Percentiles rank a stretch among this genome's conserved stretches.
These are phyloP conservation scores for Ganoderma resinaceum DNA, from an alignment of 1,284 basidiomycete species.

Conservation along the genomic window DNA sequence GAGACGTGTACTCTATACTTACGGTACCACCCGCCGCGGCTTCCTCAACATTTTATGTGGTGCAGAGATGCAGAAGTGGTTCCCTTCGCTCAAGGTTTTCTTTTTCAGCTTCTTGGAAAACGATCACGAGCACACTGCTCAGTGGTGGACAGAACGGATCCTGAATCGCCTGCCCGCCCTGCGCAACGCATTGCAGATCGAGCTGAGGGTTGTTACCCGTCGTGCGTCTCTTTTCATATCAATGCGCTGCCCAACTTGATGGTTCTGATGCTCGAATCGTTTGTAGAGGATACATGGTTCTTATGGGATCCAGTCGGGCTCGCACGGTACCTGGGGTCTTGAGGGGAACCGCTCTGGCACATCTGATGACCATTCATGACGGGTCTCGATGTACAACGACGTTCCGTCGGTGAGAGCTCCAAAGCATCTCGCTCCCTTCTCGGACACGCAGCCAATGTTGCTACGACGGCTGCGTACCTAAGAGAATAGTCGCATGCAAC, in stretches of 20 bases:
- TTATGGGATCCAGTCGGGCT: neutral
- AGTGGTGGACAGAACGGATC: neutral
- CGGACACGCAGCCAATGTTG: too few species aligned
- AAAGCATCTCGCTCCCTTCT: too few species aligned
- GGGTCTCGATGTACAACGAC: too few species aligned
- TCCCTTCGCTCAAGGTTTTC: neutral
- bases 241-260: neutral
- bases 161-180: neutral
- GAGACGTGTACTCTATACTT: too few species aligned
- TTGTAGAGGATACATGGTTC: neutral
- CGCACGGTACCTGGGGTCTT: neutral
- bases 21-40: neutral
- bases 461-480: too few species aligned
- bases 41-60: neutral
- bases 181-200: neutral
- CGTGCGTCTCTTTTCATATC: neutral
- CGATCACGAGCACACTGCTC: neutral
- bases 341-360: too few species aligned
- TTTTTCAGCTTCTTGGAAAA: neutral
- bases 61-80: neutral
- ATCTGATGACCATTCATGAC: too few species aligned
- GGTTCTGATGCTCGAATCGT: neutral
- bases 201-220: too few species aligned
- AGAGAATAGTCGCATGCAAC: too few species aligned
- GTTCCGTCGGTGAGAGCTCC: too few species aligned